Evolutionary conservation across 1,284 basidiomycete genomes (phyloP), one percentile per base, ranked within the genome.

Genomic region (Cryptococcus sp.): DNA sequence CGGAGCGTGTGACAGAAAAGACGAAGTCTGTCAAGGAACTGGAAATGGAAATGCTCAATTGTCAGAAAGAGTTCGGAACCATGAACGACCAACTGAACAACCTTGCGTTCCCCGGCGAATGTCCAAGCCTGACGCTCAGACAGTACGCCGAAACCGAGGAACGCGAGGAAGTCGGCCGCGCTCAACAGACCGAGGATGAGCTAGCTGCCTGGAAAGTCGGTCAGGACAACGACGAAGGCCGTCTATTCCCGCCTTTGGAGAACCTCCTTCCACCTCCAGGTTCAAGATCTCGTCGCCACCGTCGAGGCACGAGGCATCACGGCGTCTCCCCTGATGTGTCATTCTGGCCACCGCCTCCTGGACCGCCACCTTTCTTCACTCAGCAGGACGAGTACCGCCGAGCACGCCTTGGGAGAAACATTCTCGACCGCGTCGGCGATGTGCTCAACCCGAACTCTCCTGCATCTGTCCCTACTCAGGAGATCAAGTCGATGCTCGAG

Each of bases 401-500:
- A 8, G 50, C 41, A 13, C 60, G 58, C 11, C 58, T 45, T 22
- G 49, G 68, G 47, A 58, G 67, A 23, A 65, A 59, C 47, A 47
- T 69, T 30, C 54, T 70, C 43, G 62, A 66, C 25, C 60, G 64
- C 38, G 69, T 69, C 27, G 59, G 57, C 39, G 68, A 70, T 45
- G 62, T 61, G 19, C 60, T 67, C 47, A 67, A 63, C 43, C 60
- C 66, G 15, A 45, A 51, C 50, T 49, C 42, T 8, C 48, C 58
- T 5, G 57, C 62, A 0, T 54, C 67, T 35, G 56, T 66, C 15
- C 69, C 72, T 19, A 66, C 70, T 1, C 67, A 71, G 20, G 77
- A 79, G 52, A 65, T 79, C 50, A 75, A 74, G 55, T 57, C 65
- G 5, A 68, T 77, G 50, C 68, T 78, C 23, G 77, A 79, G 54